These are phyloP conservation scores for Otatea glauca DNA, from an alignment of 176 grass and related monocot genomes.

Conservation along the genomic window DNA sequence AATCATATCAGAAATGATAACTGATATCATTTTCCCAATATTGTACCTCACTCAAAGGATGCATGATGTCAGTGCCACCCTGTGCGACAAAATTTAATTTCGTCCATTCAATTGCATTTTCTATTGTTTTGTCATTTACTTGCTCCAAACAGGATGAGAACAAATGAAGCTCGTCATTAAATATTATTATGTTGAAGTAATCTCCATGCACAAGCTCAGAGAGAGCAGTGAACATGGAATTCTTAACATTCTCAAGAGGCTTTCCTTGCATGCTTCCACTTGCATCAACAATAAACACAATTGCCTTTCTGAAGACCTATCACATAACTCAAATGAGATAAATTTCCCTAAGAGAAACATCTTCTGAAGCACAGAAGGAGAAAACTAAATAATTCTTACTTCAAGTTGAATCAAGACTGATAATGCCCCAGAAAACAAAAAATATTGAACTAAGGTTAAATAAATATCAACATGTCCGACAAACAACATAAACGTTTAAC, in stretches of 20 bases:
- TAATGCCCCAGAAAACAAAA: neutral
- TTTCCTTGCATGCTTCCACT: too few species aligned
- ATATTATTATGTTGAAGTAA: slow-evolving; percentile 88
- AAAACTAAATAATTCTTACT: slow-evolving; percentile 11
- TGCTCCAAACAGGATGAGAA: slow-evolving; percentile 84
- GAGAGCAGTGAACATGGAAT: slow-evolving; percentile 61
- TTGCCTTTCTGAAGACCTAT: slow-evolving; percentile 79
- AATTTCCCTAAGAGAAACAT: slow-evolving; percentile 6
- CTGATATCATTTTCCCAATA: slow-evolving; percentile 29
- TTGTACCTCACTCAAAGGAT: slow-evolving; percentile 79
- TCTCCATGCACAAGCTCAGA: slow-evolving; percentile 72
- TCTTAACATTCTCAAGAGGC: slow-evolving; percentile 83
- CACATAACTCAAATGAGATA: slow-evolving; percentile 33
- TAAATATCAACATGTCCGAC: slow-evolving; percentile 29
- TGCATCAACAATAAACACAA: slow-evolving; percentile 85
- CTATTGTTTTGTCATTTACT: slow-evolving; percentile 67
- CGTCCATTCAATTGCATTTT: slow-evolving; percentile 76
- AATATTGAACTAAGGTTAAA: slow-evolving; percentile 6
- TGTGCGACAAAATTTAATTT: slow-evolving; percentile 61
- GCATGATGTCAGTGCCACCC: slow-evolving; percentile 84
- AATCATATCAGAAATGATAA: slow-evolving; percentile 14
- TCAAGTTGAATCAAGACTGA: neutral
- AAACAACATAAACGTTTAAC: slow-evolving; percentile 34
- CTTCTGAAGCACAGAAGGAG: slow-evolving; percentile 20
- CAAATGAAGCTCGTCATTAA: slow-evolving; percentile 67